Base-by-base conservation (phyloP, 768 basidiomycete species). In the Rhodotorula diobovata region DNA sequence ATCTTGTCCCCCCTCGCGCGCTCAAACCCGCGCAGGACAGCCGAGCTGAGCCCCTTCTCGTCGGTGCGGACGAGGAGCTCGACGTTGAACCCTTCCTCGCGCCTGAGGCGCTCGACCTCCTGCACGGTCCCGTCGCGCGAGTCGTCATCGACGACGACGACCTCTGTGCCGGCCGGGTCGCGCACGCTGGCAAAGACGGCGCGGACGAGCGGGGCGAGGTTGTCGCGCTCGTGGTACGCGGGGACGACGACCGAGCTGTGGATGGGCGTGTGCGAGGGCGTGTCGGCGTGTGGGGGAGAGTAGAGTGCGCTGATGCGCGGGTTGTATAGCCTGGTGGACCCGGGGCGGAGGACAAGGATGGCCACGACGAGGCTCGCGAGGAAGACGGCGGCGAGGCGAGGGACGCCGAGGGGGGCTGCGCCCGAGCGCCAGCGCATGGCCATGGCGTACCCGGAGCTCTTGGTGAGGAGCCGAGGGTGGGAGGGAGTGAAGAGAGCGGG, bases 121-220 rank as follows among this genome's bases (percentile, higher is more conserved):
- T 74, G 74, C 34, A 62, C 67, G 32, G 78, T 76, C 1, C 72
- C 73, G 56, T 79, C 78, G 39, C 58, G 48, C 50, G 74, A 76
- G 61, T 76, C 66, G 63, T 79, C 78, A 62, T 79, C 78, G 54
- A 79, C 77, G 51, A 79, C 73, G 63, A 79, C 16, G 60, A 79
- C 59, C 70, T 79, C 78, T 23, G 72, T 68, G 28, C 53, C 32
- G 25, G 63, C 46, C 15, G 64, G 69, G 23, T 70, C 62, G 35
- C 57, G 37, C 18, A 75, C 58, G n/a, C 67, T 67, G 21, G 55
- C 71, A 59, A 75, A 73, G 35, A 76, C 62, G 59, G 68, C 65
- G 34, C 59, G 63, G 53, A 76, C 67, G 39, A 77, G 74, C 25
- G 76, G 74, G 30, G 73, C 67, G 61, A 77, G 63, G 69, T 79